phyloP scores from a whole-genome alignment of 139 green algal species.

The Micractinium conductrix region DNA sequence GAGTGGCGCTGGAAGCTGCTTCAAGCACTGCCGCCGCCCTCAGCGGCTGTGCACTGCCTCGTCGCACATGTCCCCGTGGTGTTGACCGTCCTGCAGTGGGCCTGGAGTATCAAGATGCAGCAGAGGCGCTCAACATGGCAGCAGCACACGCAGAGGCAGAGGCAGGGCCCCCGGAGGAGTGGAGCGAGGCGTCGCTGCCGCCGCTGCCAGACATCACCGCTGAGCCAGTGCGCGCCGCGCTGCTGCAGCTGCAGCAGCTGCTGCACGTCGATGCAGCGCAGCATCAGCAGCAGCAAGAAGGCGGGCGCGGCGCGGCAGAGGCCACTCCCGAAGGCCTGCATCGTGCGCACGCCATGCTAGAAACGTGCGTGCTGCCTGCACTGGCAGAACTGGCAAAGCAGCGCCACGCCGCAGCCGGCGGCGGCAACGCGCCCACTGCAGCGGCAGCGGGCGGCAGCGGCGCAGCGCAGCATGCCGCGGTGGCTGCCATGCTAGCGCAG shows the following conservation, averaged over 20 bases:
- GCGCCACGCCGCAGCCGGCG: not conserved
- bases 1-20: no score
- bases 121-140: not conserved
- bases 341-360: slow-evolving; percentile 8
- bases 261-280: not conserved
- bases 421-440: not conserved
- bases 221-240: not conserved
- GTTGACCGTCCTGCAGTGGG: slow-evolving; percentile 29
- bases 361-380: slow-evolving; percentile 34
- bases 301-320: slow-evolving; percentile 6
- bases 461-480: slow-evolving; percentile 1
- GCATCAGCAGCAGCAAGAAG: not conserved
- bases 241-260: slow-evolving; percentile 21
- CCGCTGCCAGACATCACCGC: slow-evolving; percentile 6
- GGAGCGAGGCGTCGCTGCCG: slow-evolving; percentile 10
- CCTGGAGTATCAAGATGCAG: slow-evolving; percentile 42
- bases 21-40: no score
- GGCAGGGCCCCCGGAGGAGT: slow-evolving; percentile 9
- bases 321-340: slow-evolving; percentile 2
- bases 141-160: not conserved
- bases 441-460: not conserved
- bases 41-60: no score
- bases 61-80: no score
- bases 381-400: slow-evolving; percentile 30
- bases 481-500: slow-evolving; percentile 38